phyloP scores from a whole-genome alignment of 371 early-diverging fungal genomes.

The Mortierella sp. region DNA sequence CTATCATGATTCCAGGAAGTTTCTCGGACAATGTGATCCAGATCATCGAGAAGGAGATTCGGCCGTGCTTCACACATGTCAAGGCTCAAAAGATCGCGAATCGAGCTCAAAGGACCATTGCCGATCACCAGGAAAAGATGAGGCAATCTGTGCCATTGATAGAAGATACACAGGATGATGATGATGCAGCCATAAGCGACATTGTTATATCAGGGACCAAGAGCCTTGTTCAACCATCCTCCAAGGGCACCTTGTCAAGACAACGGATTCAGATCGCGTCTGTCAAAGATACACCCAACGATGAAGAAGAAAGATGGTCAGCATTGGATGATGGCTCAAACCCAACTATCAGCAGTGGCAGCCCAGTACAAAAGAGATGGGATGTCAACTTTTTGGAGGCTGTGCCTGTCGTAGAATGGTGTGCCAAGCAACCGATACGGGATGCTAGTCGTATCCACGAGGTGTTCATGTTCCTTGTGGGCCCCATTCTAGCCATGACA shows the following conservation, averaged over 20 bases:
- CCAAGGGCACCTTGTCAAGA: neutral
- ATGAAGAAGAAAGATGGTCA: slow-evolving; percentile 25
- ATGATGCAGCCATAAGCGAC: neutral
- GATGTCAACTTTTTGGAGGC: slow-evolving; percentile 29
- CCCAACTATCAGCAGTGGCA: no score
- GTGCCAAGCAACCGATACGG: slow-evolving; percentile 40
- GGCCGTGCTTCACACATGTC: slow-evolving; percentile 34
- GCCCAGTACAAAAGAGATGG: slow-evolving; percentile 18
- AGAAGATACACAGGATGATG: neutral
- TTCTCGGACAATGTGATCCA: slow-evolving; percentile 46
- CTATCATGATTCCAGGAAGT: slow-evolving; percentile 33
- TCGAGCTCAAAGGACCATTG: slow-evolving; percentile 33
- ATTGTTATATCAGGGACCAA: neutral
- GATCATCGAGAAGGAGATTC: slow-evolving; percentile 35
- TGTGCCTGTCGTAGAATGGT: slow-evolving; percentile 42
- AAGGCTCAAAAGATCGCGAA: slow-evolving; percentile 29
- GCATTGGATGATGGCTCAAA: slow-evolving; percentile 14
- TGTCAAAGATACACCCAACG: slow-evolving; percentile 41
- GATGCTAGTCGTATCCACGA: slow-evolving; percentile 30
- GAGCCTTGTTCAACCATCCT: slow-evolving; percentile 1
- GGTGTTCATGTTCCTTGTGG: slow-evolving; percentile 43
- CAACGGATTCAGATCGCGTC: slow-evolving; percentile 27
- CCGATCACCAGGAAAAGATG: slow-evolving; percentile 24
- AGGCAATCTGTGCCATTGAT: neutral
- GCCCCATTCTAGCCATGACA: slow-evolving; percentile 30